These are phyloP conservation scores for Wickerhamiella sergipiensis DNA, from an alignment of 805 yeast species.

Conservation along the genomic window DNA sequence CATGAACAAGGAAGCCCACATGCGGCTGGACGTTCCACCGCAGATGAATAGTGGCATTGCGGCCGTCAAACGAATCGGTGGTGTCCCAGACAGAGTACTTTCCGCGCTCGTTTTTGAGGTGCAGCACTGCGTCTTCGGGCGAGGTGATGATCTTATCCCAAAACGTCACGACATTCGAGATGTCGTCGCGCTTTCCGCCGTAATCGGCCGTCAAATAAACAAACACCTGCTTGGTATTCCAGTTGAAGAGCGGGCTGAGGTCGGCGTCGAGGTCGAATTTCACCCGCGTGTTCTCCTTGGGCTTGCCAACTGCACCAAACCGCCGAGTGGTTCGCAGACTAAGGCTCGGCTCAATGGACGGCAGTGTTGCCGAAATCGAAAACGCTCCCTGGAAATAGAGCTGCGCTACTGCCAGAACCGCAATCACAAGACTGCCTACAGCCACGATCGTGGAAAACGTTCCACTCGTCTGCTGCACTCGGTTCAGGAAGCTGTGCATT, in stretches of 20 bases:
- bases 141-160: slow-evolving; percentile 77
- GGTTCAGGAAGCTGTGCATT: slow-evolving; percentile 25
- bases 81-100: slow-evolving; percentile 86
- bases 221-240: slow-evolving; percentile 97
- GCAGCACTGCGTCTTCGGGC: slow-evolving; percentile 44
- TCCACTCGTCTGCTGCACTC: slow-evolving; percentile 25
- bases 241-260: slow-evolving; percentile 68
- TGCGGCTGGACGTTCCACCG: slow-evolving; percentile 92
- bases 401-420: slow-evolving; percentile 18
- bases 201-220: slow-evolving; percentile 83
- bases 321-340: slow-evolving; percentile 27
- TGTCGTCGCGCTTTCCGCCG: slow-evolving; percentile 30
- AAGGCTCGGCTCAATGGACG: slow-evolving; percentile 12
- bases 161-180: slow-evolving; percentile 53
- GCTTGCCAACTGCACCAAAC: slow-evolving; percentile 55
- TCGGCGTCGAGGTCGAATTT: slow-evolving; percentile 62
- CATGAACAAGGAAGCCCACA: slow-evolving; percentile 67
- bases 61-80: slow-evolving; percentile 38
- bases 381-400: slow-evolving; percentile 19
- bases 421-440: slow-evolving; percentile 20
- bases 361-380: slow-evolving; percentile 10
- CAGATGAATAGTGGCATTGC: slow-evolving; percentile 53
- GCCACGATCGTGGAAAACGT: slow-evolving; percentile 22
- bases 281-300: slow-evolving; percentile 64
- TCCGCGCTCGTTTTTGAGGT: slow-evolving; percentile 39